These are phyloP conservation scores for Globisporangium nodosum DNA, from an alignment of 352 stramenopile species.

Conservation along the genomic window DNA sequence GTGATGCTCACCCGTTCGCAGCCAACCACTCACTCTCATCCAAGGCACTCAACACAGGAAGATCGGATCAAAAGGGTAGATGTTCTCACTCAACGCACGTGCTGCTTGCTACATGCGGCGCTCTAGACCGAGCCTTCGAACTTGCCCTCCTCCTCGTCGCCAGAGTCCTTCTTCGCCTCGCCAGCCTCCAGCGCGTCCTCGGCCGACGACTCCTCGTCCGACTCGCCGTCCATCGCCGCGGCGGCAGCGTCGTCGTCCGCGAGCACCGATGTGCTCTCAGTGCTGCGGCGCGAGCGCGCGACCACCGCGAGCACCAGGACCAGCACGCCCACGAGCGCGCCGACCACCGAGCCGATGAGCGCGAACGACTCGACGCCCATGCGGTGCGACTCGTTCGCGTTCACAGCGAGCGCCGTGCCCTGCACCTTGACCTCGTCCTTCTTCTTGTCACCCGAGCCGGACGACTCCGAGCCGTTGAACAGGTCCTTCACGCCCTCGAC, in stretches of 20 bases:
- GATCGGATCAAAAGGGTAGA: too few species aligned
- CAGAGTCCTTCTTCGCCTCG: constrained; percentile 20
- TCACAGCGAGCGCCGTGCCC: constrained; percentile 8
- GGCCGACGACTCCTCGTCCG: constrained; percentile 26
- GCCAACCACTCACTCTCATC: too few species aligned
- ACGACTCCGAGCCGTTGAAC: constrained; percentile 12
- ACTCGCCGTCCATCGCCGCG: constrained; percentile 29
- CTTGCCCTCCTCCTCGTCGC: constrained; percentile 35
- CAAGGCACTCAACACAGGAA: too few species aligned
- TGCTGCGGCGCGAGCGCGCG: constrained; percentile 21
- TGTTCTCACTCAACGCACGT: too few species aligned
- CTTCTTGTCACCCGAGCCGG: background rate
- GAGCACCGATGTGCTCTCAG: constrained; percentile 17
- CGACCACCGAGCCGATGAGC: constrained; percentile 13
- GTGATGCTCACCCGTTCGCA: background rate
- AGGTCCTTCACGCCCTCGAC: constrained; percentile 3
- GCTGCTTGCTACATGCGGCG: background rate
- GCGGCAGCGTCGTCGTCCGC: constrained; percentile 28
- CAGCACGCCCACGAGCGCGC: constrained; percentile 15
- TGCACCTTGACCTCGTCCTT: constrained; percentile 11
- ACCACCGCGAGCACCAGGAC: constrained; percentile 16
- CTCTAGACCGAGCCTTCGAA: constrained; percentile 45
- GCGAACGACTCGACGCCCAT: constrained; percentile 14
- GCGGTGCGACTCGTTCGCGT: constrained; percentile 13
- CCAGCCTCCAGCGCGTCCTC: constrained; percentile 29